A percentile compares a stretch with the other conserved stretches of the same genome.
phyloP scores from a whole-genome alignment of 2,329 filamentous ascomycete genomes.

The Penicillium sp. region DNA sequence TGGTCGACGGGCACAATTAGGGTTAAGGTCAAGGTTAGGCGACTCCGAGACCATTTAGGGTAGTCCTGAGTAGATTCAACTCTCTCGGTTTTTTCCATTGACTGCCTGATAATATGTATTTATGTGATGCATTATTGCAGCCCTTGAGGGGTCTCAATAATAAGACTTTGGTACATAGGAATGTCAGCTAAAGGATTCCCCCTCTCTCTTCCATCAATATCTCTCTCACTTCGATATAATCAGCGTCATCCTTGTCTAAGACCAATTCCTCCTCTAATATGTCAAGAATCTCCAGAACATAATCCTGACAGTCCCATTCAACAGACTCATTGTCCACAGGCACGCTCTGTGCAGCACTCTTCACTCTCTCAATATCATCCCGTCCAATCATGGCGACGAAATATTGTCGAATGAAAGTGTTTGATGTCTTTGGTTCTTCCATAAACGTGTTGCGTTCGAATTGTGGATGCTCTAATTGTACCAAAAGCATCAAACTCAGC shows the following conservation, averaged over 20 bases:
- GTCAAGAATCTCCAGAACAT: slow-evolving; percentile 11
- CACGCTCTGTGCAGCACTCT: not conserved
- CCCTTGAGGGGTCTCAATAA: not conserved
- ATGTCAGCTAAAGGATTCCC: not conserved
- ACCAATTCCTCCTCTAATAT: not conserved
- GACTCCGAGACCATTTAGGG: no score
- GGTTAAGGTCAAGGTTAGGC: no score
- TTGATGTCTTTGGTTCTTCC: not conserved
- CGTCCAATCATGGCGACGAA: not conserved
- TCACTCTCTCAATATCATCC: not conserved
- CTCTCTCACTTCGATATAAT: not conserved
- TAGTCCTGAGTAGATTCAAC: no score
- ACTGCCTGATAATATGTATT: no score
- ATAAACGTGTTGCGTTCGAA: not conserved
- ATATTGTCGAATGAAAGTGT: not conserved
- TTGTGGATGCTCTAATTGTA: not conserved
- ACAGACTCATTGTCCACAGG: slow-evolving; percentile 3
- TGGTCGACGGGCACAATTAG: no score
- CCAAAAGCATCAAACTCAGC: no score
- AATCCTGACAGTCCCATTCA: slow-evolving; percentile 10
- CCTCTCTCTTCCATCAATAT: not conserved
- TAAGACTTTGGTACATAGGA: not conserved
- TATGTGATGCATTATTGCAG: no score
- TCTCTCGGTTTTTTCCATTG: no score
- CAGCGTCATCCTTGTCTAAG: slow-evolving; percentile 2